Evolutionary conservation across 768 basidiomycete genomes (phyloP), one percentile per base, ranked within the genome.

Genomic region (Gloeopeniophorella convolvens): DNA sequence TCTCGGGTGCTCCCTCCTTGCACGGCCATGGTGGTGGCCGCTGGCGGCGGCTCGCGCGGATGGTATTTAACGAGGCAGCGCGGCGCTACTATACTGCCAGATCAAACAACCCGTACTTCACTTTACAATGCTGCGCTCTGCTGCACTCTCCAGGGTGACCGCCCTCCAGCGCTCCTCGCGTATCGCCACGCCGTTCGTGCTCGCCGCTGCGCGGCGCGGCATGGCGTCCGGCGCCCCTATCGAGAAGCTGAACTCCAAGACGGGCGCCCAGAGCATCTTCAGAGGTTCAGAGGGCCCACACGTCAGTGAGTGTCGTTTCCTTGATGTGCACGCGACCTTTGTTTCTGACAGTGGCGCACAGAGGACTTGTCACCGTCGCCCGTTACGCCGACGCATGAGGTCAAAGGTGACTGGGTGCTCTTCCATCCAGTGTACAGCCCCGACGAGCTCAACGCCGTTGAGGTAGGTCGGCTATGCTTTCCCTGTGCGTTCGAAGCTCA

Each of bases 391-490:
- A 16, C 42, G 18, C 18, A 44, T 27, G 34, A 51, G 11, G 32
- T 65, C 33, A 61, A 55, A 5, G 88, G 88, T 2, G 87, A 89
- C 59, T 96, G 92, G 90, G 90, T 95, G 10, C 69, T 96, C 2
- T 90, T 92, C 63, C 90, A 95, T 62, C 94, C 94, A 0, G 92
- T 95, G 2, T 97, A 97, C 64, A 79, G 86, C 5, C 65, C 70
- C 15, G 79, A 79, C 31, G 89, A 91, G 61, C 63, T 90, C 42
- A 80, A 70, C 56, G 76, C 86, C 12, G 88, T 89, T 13, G 71
- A 86, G 66, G 88, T 85, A 60, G 42, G 67, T 51, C 9, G 33
- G 48, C 7, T 27, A 5, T 12, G 35, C 10, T 16, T 10, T 28
- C 18, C 16, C 26, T 6, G 11, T 32, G 18, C 33, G 0, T 21